Conservation (phyloP, 306 rosid genomes). For the Astragalus membranaceus region DNA sequence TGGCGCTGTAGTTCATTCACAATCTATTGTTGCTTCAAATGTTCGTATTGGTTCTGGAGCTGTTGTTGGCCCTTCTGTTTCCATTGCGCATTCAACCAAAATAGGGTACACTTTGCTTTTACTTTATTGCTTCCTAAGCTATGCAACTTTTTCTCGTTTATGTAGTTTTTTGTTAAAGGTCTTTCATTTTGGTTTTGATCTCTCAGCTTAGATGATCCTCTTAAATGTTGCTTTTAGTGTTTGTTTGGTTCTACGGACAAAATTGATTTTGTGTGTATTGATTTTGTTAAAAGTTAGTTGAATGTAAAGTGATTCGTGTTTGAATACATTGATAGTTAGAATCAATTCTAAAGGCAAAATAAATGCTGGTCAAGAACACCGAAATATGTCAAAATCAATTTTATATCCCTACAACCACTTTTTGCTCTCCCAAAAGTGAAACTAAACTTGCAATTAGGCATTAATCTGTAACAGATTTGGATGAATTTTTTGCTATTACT, state of each 20-base stretch:
- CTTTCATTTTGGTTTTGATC: background rate
- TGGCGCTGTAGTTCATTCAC: conserved; percentile 72
- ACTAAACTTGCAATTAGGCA: background rate
- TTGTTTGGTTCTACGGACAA: no score
- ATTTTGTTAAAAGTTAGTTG: no score
- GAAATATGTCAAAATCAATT: no score
- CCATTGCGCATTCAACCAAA: conserved; percentile 52
- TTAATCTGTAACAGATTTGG: background rate
- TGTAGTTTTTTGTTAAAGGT: background rate
- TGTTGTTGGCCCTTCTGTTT: conserved; percentile 70
- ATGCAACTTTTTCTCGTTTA: background rate
- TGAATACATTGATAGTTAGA: no score
- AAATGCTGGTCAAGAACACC: no score
- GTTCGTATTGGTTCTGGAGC: conserved; percentile 70
- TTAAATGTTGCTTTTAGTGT: background rate
- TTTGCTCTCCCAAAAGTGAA: no score
- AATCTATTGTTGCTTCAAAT: conserved; percentile 48
- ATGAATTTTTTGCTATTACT: background rate
- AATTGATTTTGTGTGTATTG: no score
- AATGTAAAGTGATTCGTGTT: no score
- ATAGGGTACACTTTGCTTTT: conserved; percentile 45
- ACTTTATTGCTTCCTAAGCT: background rate
- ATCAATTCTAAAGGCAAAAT: no score
- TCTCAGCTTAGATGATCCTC: background rate
- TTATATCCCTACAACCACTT: no score